Evolutionary conservation across 179 eudicot genomes (phyloP).

Genomic region (Vitellaria paradoxa): DNA sequence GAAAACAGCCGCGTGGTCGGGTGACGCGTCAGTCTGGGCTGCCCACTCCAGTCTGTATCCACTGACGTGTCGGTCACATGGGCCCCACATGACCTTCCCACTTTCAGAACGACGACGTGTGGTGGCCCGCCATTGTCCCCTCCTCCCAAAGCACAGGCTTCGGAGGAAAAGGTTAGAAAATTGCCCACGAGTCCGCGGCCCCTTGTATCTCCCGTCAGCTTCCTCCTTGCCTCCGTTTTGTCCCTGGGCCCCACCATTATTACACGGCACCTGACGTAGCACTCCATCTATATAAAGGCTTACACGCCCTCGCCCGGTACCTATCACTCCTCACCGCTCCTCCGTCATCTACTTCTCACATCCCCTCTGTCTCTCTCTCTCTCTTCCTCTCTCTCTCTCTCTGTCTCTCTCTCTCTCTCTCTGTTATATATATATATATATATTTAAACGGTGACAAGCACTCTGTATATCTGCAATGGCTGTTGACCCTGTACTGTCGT

Average conservation of each 20-base stretch:
- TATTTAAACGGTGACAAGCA: no score
- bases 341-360: slow-evolving; percentile 6
- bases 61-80: slow-evolving; percentile 37
- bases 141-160: slow-evolving; percentile 13
- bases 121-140: slow-evolving; percentile 45
- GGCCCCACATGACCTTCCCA: slow-evolving; percentile 34
- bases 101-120: slow-evolving; percentile 30
- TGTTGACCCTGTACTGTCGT: slow-evolving; percentile 42
- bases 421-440: no score
- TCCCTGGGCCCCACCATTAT: not conserved
- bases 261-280: slow-evolving; percentile 10
- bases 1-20: slow-evolving; percentile 33
- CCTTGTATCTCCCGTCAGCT: slow-evolving; percentile 2
- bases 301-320: not conserved
- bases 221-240: not conserved
- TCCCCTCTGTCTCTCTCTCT: not conserved
- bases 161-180: not conserved
- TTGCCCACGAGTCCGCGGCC: not conserved
- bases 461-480: slow-evolving; percentile 36
- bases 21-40: slow-evolving; percentile 28
- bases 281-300: not conserved
- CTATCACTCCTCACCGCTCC: slow-evolving; percentile 24
- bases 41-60: slow-evolving; percentile 16
- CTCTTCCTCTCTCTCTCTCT: slow-evolving; percentile 15
- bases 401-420: not conserved